Evolutionary conservation across 1,284 basidiomycete genomes (phyloP), one percentile per base, ranked within the genome.

Genomic region (Rhodotorula sp.): DNA sequence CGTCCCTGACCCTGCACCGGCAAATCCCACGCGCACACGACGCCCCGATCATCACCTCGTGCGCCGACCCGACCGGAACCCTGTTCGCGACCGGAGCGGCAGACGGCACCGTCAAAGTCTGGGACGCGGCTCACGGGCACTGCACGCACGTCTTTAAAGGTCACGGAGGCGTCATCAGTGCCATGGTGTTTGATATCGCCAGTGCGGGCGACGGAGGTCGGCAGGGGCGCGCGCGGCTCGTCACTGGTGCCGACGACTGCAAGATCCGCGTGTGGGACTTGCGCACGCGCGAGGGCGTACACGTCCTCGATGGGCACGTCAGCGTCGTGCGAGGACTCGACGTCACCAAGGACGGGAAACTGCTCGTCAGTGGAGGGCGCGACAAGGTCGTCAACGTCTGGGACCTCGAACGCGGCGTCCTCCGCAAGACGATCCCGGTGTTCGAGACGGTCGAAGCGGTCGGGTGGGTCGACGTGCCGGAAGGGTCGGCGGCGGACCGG

Each of bases 61-160:
- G 85, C 69, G 83, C 88, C 39, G 96, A 91, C 84, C 92, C 90
- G n/a, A 93, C 91, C 39, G 92, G 89, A 1, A 90, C 90, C 0
- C 89, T 97, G 69, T 86, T 99, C 71, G 96, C 97, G 2, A 97
- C 96, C 12, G 97, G 95, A 1, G 91, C 93, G 15, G 92, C 94
- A 7, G 97, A 99, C 78, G 96, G 97, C 21, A 87, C 92, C 29
- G 96, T 97, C 68, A 98, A 98, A 84, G 91, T 99, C 15, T 99
- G 94, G 93, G 91, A 98, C 80, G 87, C 96, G 59, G 83, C 86
- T 5, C 88, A 89, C 26, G 96, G 93, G 15, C 95, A 90, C 81
- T 88, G 92, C 56, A 99, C 97, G 0, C 97, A 99, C 81, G 86
- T 94, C 20, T 95, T 97, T 85, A 91, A 91, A 79, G 96, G 96